phyloP scores from a whole-genome alignment of 73 alveolate genomes.

The Blepharisma japonicum region DNA sequence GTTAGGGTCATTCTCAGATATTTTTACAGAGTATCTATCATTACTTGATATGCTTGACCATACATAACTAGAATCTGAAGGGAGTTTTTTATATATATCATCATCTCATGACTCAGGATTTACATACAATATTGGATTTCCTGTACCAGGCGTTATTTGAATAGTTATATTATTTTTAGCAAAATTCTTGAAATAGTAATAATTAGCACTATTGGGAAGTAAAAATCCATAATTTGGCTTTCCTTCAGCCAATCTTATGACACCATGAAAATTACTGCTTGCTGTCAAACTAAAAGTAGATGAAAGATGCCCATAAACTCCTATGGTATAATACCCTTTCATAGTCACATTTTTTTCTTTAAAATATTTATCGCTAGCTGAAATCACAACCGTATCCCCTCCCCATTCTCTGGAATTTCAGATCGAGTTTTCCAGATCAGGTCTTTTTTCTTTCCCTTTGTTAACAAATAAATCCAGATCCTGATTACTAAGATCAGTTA shows the following conservation, averaged over 20 bases:
- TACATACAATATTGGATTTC: constrained; percentile 12
- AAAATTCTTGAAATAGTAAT: constrained; percentile 15
- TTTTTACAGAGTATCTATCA: background rate
- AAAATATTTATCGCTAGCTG: background rate
- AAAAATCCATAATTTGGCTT: background rate
- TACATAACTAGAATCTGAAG: background rate
- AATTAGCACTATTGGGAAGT: background rate
- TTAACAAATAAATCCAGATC: constrained; percentile 17
- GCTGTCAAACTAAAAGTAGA: background rate
- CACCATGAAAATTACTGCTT: background rate
- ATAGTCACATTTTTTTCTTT: constrained; percentile 3
- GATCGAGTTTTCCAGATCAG: background rate
- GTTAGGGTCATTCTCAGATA: background rate
- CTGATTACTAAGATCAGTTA: background rate
- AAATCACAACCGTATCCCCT: background rate
- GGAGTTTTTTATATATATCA: background rate
- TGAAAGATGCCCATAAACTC: background rate
- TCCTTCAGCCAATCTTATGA: background rate
- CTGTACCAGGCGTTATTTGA: constrained; percentile 3
- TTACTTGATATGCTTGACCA: background rate
- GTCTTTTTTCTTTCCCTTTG: constrained; percentile 12
- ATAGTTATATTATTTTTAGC: background rate
- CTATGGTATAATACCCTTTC: constrained; percentile 19
- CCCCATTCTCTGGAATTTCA: constrained; percentile 25
- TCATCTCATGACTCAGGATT: background rate